Evolutionary conservation across 305 asterid species (phyloP), one percentile per base, ranked within the genome.

Genomic region (Rubia peregrina): DNA sequence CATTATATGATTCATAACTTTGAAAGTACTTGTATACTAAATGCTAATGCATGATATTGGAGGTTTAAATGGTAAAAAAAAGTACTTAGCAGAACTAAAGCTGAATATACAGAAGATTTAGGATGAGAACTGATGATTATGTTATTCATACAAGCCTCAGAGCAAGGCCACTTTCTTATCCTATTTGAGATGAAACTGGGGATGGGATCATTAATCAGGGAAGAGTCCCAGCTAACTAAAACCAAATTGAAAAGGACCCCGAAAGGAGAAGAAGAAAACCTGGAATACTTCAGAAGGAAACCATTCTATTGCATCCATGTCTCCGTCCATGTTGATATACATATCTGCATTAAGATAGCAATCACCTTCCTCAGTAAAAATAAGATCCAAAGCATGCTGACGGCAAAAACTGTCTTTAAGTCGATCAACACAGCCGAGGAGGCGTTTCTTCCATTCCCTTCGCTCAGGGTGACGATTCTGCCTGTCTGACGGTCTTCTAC

Each of bases 381-480:
- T 94, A 80, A 94, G 98, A 73, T 89, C 97, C 33, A 94, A 82
- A 71, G 96, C 97, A 82, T 94, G 99, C 78, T 88, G 98, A 69
- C 88, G 96, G 82, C 99, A 94, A 83, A 94, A 94, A 83, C 96
- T 89, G 83, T 94, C 97, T 85, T 94, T 94, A 78, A 94, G 81
- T 78, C 90, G 81, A 78, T 94, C 99, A 77, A 91, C 93, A 63
- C 86, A 84, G 77, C 80, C 81, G 78, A 83, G 86, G 46, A 94
- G 96, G 65, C 93, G 95, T 81, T 80, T 89, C 84, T 86, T 94
- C 97, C 97, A 94, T 77, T 94, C 99, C 85, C 97, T 89, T 78
- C 88, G 99, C 84, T 94, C 99, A 64, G 97, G 99, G 71, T 89
- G 86, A 65, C 97, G 97, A 67, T 83, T 91, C 79, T 91, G 99